phyloP scores from a whole-genome alignment of 495 filamentous ascomycete species.

The Talaromyces thailandensis region DNA sequence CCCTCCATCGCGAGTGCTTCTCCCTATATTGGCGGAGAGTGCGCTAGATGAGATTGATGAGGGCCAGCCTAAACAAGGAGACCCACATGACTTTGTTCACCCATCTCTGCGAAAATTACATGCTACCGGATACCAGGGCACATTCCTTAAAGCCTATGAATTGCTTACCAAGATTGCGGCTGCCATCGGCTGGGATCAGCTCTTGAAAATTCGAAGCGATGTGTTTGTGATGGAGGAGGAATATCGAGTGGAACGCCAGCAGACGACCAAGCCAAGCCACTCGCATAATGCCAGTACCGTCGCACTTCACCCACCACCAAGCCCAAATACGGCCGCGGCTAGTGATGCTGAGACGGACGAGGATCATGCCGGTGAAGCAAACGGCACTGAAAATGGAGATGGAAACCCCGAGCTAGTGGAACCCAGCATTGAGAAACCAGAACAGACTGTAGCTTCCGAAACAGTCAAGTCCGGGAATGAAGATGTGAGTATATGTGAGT shows the following conservation, averaged over 20 bases:
- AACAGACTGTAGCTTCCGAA: conserved; percentile 72
- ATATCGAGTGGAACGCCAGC: conserved; percentile 84
- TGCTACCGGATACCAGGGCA: conserved; percentile 82
- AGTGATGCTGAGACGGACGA: conserved; percentile 47
- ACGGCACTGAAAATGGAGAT: conserved; percentile 21
- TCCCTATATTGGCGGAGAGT: conserved; percentile 83
- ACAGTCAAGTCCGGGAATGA: conserved; percentile 72
- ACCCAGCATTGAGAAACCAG: conserved; percentile 61
- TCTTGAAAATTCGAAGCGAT: conserved; percentile 84
- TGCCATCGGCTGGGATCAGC: conserved; percentile 95
- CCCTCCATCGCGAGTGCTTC: conserved; percentile 72
- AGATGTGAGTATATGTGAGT: conserved; percentile 46
- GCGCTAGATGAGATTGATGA: conserved; percentile 94
- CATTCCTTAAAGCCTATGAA: conserved; percentile 89
- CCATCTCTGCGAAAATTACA: conserved; percentile 79
- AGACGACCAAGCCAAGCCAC: conserved; percentile 37
- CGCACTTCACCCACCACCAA: conserved; percentile 55
- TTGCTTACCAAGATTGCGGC: conserved; percentile 89
- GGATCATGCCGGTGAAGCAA: conserved; percentile 21
- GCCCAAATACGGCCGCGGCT: conserved; percentile 31
- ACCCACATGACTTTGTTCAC: conserved; percentile 73
- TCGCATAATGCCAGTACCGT: conserved; percentile 65
- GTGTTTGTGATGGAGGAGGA: conserved; percentile 99
- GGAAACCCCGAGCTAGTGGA: not conserved
- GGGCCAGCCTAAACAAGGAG: conserved; percentile 61